phyloP scores from a whole-genome alignment of 108 stramenopile species.

The Pseudonitzschia delicatissima region DNA sequence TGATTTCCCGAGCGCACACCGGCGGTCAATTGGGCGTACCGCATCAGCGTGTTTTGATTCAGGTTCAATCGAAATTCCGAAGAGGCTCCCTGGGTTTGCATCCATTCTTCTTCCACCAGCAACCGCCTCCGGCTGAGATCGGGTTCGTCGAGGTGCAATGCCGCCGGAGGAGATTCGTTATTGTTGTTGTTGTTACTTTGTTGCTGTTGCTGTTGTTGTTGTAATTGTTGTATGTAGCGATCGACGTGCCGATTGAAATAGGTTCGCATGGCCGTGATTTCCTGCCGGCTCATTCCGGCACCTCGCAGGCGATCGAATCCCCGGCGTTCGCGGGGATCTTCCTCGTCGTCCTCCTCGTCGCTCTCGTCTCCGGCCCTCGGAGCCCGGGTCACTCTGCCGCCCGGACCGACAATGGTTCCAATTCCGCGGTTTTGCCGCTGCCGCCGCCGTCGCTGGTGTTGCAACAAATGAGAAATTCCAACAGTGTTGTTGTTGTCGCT shows the following conservation, averaged over 20 bases:
- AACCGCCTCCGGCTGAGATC: constrained; percentile 40
- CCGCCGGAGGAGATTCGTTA: background rate
- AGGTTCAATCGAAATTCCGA: constrained; percentile 86
- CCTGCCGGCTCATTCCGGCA: constrained; percentile 52
- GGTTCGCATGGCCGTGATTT: constrained; percentile 68
- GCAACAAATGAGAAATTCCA: background rate
- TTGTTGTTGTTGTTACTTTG: background rate
- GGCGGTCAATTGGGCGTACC: constrained; percentile 21
- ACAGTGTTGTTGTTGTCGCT: constrained; percentile 1
- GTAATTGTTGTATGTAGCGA: constrained; percentile 46
- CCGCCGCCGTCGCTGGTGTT: constrained; percentile 5
- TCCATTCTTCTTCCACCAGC: constrained; percentile 82
- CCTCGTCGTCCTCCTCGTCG: constrained; percentile 9
- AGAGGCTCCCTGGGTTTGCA: constrained; percentile 69
- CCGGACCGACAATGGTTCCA: constrained; percentile 55
- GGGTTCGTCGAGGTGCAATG: constrained; percentile 17
- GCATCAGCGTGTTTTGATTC: constrained; percentile 45
- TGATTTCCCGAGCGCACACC: background rate
- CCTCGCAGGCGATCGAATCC: constrained; percentile 83
- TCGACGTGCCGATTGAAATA: constrained; percentile 81
- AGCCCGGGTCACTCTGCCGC: constrained; percentile 41
- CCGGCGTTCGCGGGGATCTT: constrained; percentile 39
- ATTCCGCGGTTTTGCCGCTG: constrained; percentile 9
- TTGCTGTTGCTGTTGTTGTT: constrained; percentile 7
- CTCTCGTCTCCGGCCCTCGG: constrained; percentile 30